These are phyloP conservation scores for Xylariaceae sp. DNA, from an alignment of 2,329 filamentous ascomycete genomes.

Conservation along the genomic window DNA sequence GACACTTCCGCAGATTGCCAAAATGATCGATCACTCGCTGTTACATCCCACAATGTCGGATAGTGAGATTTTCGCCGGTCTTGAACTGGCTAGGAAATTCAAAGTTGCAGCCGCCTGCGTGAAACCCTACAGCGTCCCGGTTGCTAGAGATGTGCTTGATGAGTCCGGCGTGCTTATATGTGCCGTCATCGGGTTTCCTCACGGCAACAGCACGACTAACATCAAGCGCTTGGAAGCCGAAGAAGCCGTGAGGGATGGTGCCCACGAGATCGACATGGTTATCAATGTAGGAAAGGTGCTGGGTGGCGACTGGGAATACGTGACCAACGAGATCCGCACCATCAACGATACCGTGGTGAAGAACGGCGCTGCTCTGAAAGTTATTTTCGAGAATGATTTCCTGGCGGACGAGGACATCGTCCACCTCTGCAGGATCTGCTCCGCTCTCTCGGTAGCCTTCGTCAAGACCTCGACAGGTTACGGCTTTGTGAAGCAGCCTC, in stretches of 20 bases:
- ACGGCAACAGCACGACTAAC: constrained; percentile 60
- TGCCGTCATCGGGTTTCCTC: constrained; percentile 66
- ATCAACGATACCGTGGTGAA: constrained; percentile 55
- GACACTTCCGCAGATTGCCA: constrained; percentile 54
- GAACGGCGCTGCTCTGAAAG: constrained; percentile 58
- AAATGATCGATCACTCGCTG: constrained; percentile 66
- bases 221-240: constrained; percentile 61
- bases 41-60: constrained; percentile 68
- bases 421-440: constrained; percentile 61
- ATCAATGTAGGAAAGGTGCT: constrained; percentile 65
- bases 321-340: constrained; percentile 55
- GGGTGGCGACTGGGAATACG: constrained; percentile 62
- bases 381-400: constrained; percentile 69
- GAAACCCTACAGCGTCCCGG: constrained; percentile 61
- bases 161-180: constrained; percentile 58
- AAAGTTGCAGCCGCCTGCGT: constrained; percentile 62
- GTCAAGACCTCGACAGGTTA: constrained; percentile 68
- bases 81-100: constrained; percentile 53
- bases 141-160: constrained; percentile 53
- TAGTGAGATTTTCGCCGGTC: constrained; percentile 54
- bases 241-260: constrained; percentile 54
- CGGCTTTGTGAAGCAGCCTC: constrained; percentile 61
- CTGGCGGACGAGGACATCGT: constrained; percentile 56
- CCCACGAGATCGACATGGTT: constrained; percentile 64
- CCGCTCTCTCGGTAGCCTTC: constrained; percentile 56